Evolutionary conservation across 1,139 yeast species (phyloP).

Genomic region (Yamadazyma dushanensis): DNA sequence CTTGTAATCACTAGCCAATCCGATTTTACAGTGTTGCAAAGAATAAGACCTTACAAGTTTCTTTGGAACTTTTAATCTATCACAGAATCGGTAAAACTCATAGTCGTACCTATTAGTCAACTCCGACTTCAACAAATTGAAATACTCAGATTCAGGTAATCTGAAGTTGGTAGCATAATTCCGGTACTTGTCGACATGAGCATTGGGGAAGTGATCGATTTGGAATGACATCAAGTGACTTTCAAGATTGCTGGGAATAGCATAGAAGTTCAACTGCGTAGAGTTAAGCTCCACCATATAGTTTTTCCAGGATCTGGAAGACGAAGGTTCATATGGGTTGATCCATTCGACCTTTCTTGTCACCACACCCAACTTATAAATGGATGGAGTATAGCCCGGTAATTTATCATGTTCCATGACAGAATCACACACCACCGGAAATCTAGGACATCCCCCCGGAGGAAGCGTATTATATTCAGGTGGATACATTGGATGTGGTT

Average conservation of each 20-base stretch:
- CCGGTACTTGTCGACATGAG: constrained; percentile 6
- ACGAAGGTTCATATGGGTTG: constrained; percentile 64
- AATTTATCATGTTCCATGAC: constrained; percentile 25
- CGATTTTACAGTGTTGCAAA: constrained; percentile 67
- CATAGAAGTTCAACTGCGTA: constrained; percentile 69
- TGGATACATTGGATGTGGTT: constrained; percentile 51
- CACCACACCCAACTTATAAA: constrained; percentile 53
- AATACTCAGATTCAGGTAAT: constrained; percentile 5
- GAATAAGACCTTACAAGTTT: constrained; percentile 57
- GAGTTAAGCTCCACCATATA: constrained; percentile 68
- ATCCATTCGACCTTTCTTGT: constrained; percentile 64
- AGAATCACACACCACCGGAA: constrained; percentile 36
- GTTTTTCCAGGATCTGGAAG: constrained; percentile 62
- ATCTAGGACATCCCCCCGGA: constrained; percentile 52
- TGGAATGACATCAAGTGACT: constrained; percentile 25
- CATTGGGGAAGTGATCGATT: constrained; percentile 4
- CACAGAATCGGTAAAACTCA: constrained; percentile 35
- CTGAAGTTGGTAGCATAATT: constrained; percentile 6
- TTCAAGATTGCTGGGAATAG: constrained; percentile 37
- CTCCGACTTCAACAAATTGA: constrained; percentile 21
- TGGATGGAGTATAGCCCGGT: constrained; percentile 60
- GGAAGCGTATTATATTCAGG: constrained; percentile 47
- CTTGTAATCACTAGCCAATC: constrained; percentile 68
- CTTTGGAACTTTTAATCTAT: constrained; percentile 25
- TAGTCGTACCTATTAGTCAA: constrained; percentile 39